These are phyloP conservation scores for Fusarium kyushuense DNA, from an alignment of 2,329 filamentous ascomycete species.

Conservation along the genomic window DNA sequence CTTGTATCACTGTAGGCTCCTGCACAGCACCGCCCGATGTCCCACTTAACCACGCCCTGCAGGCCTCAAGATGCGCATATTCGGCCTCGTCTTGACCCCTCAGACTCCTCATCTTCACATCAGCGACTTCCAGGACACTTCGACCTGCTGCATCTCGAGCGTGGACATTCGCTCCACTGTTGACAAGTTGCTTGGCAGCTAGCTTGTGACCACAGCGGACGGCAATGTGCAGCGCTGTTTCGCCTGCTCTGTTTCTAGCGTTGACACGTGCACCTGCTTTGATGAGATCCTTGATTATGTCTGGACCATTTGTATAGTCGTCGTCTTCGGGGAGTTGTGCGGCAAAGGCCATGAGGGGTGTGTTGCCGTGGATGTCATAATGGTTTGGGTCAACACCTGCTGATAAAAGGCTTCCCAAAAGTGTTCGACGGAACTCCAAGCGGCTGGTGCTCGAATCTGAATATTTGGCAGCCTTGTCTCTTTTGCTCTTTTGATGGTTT, in stretches of 20 bases:
- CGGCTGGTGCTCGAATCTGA: slow-evolving; percentile 52
- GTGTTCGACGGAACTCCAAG: slow-evolving; percentile 47
- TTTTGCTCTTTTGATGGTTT: slow-evolving; percentile 10
- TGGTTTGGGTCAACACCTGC: slow-evolving; percentile 63
- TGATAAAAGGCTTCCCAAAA: slow-evolving; percentile 51
- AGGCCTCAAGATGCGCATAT: slow-evolving; percentile 60
- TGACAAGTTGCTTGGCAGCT: slow-evolving; percentile 61
- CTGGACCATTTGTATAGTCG: slow-evolving; percentile 61
- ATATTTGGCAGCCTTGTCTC: slow-evolving; percentile 26
- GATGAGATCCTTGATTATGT: slow-evolving; percentile 60
- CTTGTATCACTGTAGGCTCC: slow-evolving; percentile 55
- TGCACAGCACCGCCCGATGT: slow-evolving; percentile 52
- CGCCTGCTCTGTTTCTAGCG: slow-evolving; percentile 65
- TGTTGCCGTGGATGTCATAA: slow-evolving; percentile 64
- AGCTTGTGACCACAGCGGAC: slow-evolving; percentile 66
- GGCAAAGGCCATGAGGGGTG: slow-evolving; percentile 68
- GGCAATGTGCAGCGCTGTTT: slow-evolving; percentile 67
- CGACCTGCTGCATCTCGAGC: slow-evolving; percentile 59
- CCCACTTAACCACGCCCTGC: slow-evolving; percentile 60
- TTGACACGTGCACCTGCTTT: slow-evolving; percentile 59
- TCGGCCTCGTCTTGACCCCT: slow-evolving; percentile 49
- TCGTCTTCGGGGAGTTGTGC: slow-evolving; percentile 63
- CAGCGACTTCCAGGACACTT: slow-evolving; percentile 61
- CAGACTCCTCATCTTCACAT: slow-evolving; percentile 54
- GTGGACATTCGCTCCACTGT: slow-evolving; percentile 62